Evolutionary conservation across 2,329 filamentous ascomycete genomes (phyloP).

Genomic region (Ophiostoma quercus): DNA sequence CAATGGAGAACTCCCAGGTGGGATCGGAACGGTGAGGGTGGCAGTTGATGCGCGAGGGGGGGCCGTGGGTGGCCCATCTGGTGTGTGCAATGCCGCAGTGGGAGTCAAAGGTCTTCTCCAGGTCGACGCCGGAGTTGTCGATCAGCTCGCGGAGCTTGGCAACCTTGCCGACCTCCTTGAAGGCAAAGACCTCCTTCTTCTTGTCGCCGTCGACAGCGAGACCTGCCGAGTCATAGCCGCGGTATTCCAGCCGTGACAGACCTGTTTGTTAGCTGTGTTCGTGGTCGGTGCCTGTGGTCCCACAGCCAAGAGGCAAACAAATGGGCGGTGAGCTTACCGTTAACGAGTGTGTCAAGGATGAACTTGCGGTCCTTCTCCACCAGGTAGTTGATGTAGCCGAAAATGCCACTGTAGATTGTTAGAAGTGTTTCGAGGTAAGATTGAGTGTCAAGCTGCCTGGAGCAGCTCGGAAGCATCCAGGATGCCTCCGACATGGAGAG

Average conservation of each 20-base stretch:
- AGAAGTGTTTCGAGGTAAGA: conserved; percentile 7
- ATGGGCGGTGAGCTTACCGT: conserved; percentile 62
- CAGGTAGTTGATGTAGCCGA: conserved; percentile 98
- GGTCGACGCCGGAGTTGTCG: conserved; percentile 73
- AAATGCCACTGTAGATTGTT: conserved; percentile 66
- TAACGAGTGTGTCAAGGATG: conserved; percentile 92
- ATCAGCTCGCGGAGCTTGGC: conserved; percentile 93
- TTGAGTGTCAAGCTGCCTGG: background rate
- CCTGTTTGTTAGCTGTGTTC: conserved; percentile 47
- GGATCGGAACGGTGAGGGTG: conserved; percentile 96
- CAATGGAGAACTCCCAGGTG: conserved; percentile 92
- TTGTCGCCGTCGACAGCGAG: conserved; percentile 95
- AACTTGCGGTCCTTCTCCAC: conserved; percentile 98
- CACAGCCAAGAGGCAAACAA: conserved; percentile 17
- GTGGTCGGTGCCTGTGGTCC: background rate
- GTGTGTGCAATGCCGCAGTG: conserved; percentile 99
- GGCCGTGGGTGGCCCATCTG: conserved; percentile 95
- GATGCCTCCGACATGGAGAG: background rate
- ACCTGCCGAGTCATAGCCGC: conserved; percentile 96
- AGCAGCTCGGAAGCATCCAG: background rate
- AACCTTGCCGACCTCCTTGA: conserved; percentile 99
- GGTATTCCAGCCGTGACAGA: conserved; percentile 92
- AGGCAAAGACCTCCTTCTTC: conserved; percentile 94
- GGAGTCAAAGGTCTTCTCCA: conserved; percentile 91
- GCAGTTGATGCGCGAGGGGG: conserved; percentile 91